Base-by-base conservation (phyloP, 257 asterid genomes). In the Paraleonurus japonicus region DNA sequence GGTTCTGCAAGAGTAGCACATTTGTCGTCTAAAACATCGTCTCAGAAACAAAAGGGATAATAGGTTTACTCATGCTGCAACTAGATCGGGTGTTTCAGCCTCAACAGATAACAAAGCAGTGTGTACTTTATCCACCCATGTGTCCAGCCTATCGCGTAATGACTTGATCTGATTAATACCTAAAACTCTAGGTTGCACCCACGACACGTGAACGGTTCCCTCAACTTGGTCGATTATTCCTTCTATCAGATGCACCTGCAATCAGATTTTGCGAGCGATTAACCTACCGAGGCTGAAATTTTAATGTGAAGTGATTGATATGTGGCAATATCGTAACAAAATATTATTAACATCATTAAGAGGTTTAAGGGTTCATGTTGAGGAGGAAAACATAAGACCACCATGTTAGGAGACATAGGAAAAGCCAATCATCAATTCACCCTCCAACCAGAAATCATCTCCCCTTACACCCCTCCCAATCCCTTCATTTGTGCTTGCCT, bases 181-280 rank as follows among this genome's bases (percentile, higher is more conserved):
- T 74, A 95, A 51, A 55, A 95, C 99, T 83, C 99, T 82, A 22
- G 99, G 99, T 78, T 95, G 98, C 75, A 92, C 98, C 98, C 98
- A 92, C 0, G 97, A 88, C 23, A 92, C 97, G 26, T 89, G 87
- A 45, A 91, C 93, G 0, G 96, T 88, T 74, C 96, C 96, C 70
- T 94, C 96, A 4, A 94, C 97, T 86, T 94, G 96, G 80, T 89
- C 95, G 15, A 94, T 89, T 58, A 94, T 88, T 67, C 99, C 99
- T 83, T 91, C 96, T 2, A 95, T 89, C 71, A 95, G 87, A 83
- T 86, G 99, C 59, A 88, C 97, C 98, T 94, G 79, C 78, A 85
- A 63, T 27, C 32, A 74, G 37, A 70, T 41, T 54, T 28, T 28
- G 17, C 35, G 32, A 47, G 7, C 62, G 71, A 15, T 71, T 51